Conservation (phyloP, 2,329 filamentous ascomycete genomes). For the Hymenoscyphus infarciens region DNA sequence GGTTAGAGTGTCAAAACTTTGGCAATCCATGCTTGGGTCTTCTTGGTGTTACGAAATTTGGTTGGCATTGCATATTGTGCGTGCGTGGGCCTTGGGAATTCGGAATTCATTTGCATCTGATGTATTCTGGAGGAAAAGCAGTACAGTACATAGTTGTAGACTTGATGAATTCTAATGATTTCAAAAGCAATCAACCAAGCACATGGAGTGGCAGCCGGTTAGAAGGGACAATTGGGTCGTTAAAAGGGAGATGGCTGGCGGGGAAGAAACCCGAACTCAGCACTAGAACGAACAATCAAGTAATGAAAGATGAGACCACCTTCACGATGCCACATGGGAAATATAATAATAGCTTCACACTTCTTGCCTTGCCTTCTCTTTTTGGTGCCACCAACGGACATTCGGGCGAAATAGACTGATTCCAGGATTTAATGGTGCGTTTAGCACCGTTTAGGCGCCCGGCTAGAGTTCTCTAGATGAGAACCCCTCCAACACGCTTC, state of each 20-base stretch:
- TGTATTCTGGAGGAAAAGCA: conserved; percentile 1
- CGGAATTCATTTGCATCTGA: conserved; percentile 4
- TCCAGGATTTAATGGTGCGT: background rate
- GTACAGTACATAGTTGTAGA: conserved; percentile 11
- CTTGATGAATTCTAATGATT: conserved; percentile 4
- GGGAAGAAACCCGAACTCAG: background rate
- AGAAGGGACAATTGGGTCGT: no score
- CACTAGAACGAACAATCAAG: background rate
- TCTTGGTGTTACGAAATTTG: conserved; percentile 7
- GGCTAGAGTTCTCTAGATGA: conserved; percentile 9
- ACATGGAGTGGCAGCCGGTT: no score
- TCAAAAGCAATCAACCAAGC: background rate
- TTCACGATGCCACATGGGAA: background rate
- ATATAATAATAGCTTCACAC: background rate
- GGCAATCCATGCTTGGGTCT: background rate
- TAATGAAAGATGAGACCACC: background rate
- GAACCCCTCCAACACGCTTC: background rate
- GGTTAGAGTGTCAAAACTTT: conserved; percentile 52
- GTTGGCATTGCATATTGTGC: conserved; percentile 6
- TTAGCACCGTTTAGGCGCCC: conserved; percentile 23
- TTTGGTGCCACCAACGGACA: background rate
- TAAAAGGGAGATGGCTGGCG: no score
- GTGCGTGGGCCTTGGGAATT: conserved; percentile 7
- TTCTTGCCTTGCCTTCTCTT: background rate
- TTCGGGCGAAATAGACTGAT: conserved; percentile 1